Evolutionary conservation across 306 rosid genomes (phyloP), one percentile per base, ranked within the genome.

Genomic region (Coriaria nepalensis): DNA sequence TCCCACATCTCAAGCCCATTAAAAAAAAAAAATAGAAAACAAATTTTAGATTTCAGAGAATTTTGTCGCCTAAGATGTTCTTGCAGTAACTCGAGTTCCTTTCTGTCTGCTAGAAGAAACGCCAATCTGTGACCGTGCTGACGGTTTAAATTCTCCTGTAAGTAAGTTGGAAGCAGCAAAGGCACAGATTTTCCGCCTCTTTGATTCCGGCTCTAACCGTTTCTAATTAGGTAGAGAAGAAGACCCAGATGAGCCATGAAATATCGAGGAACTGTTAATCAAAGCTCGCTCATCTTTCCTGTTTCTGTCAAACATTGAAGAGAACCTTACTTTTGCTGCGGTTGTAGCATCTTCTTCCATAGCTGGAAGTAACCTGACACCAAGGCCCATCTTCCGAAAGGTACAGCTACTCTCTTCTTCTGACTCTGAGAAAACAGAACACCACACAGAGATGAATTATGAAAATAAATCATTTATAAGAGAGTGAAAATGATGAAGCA

Each of bases 341-440:
- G 57, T 13, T 4, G 72, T 62, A 55, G 72, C 60, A 71, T 87
- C 96, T 65, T 80, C 72, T 68, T 79, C 67, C 0, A 74, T 32
- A 38, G 70, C 57, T 2, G 94, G 96, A 64, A 87, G 93, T 52
- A 87, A 60, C 51, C 96, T 68, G 48, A 82, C 73, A 37, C 76
- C 68, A 10, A 87, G 82, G 53, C 96, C 96, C 43, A 42, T 75
- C 70, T 64, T 82, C 75, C 73, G 69, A 36, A 75, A 71, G 38
- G 74, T 77, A 50, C 92, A 37, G 94, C 92, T 38, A 87, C 84
- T 73, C 85, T 82, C 65, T 77, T 82, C 94, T 75, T 87, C 73
- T 82, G 96, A 60, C 68, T 52, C 96, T 87, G 87, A 73, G 50
- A 68, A 56, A 53, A 60, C 10, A 40, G 43, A 56, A 29, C 36